Conservation (phyloP, 2,329 filamentous ascomycete genomes). For the Colletotrichum spaethianum region DNA sequence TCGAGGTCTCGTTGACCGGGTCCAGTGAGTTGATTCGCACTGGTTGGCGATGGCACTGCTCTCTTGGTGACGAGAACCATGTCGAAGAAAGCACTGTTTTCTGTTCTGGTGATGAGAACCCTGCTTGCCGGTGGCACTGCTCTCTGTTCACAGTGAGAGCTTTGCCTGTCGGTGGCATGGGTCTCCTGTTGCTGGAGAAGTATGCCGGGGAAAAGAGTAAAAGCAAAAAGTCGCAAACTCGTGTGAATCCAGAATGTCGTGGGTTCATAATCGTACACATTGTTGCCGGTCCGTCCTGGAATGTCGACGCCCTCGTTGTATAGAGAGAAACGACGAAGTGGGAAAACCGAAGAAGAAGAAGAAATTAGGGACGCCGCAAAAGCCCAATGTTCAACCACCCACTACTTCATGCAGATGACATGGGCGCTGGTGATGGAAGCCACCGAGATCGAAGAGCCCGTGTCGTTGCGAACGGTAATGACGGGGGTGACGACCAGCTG, state of each 20-base stretch:
- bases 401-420: conserved; percentile 61
- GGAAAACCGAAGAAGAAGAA: background rate
- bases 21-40: background rate
- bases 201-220: background rate
- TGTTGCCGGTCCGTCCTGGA: background rate
- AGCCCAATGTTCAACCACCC: background rate
- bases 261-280: background rate
- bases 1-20: background rate
- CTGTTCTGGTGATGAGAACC: too few species aligned
- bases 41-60: background rate
- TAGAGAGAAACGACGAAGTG: background rate
- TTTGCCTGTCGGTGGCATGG: background rate
- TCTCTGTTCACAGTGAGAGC: background rate
- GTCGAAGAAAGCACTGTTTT: too few species aligned
- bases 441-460: conserved; percentile 59
- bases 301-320: background rate
- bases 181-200: background rate
- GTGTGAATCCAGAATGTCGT: background rate
- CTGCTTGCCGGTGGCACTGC: background rate
- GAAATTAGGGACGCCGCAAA: background rate
- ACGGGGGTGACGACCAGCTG: conserved; percentile 68
- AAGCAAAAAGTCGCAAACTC: background rate
- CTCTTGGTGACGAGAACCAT: background rate
- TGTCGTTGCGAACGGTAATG: conserved; percentile 68
- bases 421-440: conserved; percentile 62